phyloP scores from a whole-genome alignment of 1,284 basidiomycete species.

The Apiotrichum porosum region DNA sequence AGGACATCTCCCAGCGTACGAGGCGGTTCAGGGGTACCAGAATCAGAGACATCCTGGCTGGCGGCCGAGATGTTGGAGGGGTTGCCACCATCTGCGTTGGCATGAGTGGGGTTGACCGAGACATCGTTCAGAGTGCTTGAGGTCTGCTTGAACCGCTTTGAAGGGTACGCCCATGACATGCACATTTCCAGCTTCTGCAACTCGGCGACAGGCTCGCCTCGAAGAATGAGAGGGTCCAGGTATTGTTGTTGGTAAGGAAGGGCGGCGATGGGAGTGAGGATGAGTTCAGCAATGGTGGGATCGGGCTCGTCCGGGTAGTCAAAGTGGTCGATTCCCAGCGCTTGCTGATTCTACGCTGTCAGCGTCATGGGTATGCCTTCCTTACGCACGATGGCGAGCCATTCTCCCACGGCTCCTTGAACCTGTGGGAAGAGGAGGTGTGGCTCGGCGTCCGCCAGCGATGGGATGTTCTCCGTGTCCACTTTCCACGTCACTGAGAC shows the following conservation, averaged over 20 bases:
- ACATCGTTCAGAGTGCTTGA: too few relatives aligned
- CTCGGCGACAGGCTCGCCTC: constrained; percentile 1
- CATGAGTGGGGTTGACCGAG: too few relatives aligned
- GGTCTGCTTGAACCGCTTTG: too few relatives aligned
- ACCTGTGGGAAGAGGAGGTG: background rate
- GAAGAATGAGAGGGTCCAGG: background rate
- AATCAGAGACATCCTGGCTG: background rate
- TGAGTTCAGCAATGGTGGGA: background rate
- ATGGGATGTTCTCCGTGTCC: background rate
- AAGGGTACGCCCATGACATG: constrained; percentile 1
- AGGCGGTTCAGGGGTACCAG: too few relatives aligned
- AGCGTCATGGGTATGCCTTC: too few relatives aligned
- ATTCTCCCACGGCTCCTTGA: background rate
- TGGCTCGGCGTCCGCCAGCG: background rate
- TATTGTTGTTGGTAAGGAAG: background rate
- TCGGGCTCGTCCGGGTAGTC: background rate
- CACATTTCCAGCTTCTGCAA: background rate
- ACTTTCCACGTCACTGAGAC: constrained; percentile 9
- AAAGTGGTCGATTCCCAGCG: constrained; percentile 1
- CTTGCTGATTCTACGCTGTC: constrained; percentile 3
- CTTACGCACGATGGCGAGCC: background rate
- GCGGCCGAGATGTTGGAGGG: too few relatives aligned
- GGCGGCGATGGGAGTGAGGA: background rate
- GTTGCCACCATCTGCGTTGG: too few relatives aligned
- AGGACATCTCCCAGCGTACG: background rate